These are phyloP conservation scores for Kazachstania sp. DNA, from an alignment of 1,139 yeast genomes.

Conservation along the genomic window DNA sequence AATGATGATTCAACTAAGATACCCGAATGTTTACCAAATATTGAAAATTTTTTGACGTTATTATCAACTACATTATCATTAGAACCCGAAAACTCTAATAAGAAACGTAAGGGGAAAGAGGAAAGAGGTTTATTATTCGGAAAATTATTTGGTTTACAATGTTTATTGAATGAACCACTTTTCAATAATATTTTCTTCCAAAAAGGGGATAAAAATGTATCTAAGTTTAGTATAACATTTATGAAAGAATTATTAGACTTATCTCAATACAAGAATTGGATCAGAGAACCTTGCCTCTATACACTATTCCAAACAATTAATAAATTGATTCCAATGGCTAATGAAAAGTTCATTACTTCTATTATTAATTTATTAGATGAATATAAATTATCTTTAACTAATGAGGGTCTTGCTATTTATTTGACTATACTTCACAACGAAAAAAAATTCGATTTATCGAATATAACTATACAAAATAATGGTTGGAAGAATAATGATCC, in stretches of 20 bases:
- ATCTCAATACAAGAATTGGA: conserved; percentile 68
- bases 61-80: conserved; percentile 35
- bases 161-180: conserved; percentile 49
- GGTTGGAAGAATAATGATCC: conserved; percentile 74
- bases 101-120: conserved; percentile 64
- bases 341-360: conserved; percentile 28
- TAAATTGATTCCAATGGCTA: conserved; percentile 24
- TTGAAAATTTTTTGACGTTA: conserved; percentile 30
- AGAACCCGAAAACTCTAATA: conserved; percentile 34
- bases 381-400: conserved; percentile 50
- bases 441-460: conserved; percentile 14
- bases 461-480: conserved; percentile 20
- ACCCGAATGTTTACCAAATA: conserved; percentile 22
- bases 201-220: conserved; percentile 23
- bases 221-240: conserved; percentile 34
- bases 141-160: conserved; percentile 73
- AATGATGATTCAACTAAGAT: conserved; percentile 10
- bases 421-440: conserved; percentile 32
- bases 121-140: conserved; percentile 79
- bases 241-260: conserved; percentile 46
- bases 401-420: conserved; percentile 76
- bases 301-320: conserved; percentile 52
- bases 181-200: conserved; percentile 33
- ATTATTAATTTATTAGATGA: conserved; percentile 41
- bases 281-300: conserved; percentile 70